phyloP scores from a whole-genome alignment of 495 filamentous ascomycete genomes.

The Aspergillus ostianus region DNA sequence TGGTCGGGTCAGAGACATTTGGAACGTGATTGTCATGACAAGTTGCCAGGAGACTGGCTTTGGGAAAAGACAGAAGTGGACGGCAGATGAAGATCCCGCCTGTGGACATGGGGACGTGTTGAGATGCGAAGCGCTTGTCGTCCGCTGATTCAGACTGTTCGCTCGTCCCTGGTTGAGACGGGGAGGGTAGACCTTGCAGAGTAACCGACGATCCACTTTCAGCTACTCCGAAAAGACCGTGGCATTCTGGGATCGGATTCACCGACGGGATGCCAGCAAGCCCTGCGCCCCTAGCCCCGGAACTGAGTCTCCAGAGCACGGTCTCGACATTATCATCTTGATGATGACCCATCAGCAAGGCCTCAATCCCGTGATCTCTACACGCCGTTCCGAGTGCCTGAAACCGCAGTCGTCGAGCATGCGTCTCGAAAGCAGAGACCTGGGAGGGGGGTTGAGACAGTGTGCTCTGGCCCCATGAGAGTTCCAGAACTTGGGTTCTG shows the following conservation, averaged over 20 bases:
- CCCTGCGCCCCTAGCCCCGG: conserved; percentile 60
- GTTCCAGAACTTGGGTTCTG: conserved; percentile 46
- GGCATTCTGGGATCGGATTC: conserved; percentile 76
- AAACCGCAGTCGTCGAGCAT: conserved; percentile 75
- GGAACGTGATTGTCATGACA: conserved; percentile 61
- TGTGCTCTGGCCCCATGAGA: conserved; percentile 43
- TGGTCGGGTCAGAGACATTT: conserved; percentile 88
- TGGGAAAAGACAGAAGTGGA: conserved; percentile 72
- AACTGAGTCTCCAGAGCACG: conserved; percentile 68
- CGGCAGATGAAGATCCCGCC: conserved; percentile 72
- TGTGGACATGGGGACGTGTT: conserved; percentile 45
- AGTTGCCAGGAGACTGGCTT: conserved; percentile 68
- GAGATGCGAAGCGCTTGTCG: not conserved
- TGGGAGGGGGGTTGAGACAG: conserved; percentile 10
- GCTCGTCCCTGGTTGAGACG: too few relatives aligned
- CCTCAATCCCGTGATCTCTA: conserved; percentile 39
- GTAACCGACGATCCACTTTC: conserved; percentile 55
- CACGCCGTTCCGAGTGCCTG: conserved; percentile 65
- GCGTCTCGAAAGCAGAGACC: conserved; percentile 68
- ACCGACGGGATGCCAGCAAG: conserved; percentile 65
- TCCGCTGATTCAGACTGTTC: too few relatives aligned
- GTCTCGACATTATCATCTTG: conserved; percentile 86
- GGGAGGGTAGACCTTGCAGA: conserved; percentile 1
- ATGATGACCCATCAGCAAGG: conserved; percentile 78
- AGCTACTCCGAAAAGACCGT: conserved; percentile 66